Evolutionary conservation across 1,139 yeast genomes (phyloP).

Genomic region (Nadsonia commutata): DNA sequence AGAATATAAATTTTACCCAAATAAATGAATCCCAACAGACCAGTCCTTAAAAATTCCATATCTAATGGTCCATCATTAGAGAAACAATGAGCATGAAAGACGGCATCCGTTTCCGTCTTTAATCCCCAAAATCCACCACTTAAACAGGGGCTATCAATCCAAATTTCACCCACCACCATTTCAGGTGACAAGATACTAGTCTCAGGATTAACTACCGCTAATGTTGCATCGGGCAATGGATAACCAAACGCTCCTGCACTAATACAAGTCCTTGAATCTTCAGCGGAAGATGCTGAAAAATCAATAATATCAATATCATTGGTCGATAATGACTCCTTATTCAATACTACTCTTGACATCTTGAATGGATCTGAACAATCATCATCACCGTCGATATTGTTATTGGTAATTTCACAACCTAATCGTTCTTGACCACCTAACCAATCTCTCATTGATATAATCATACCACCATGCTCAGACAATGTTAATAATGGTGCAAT

Average conservation of each 20-base stretch:
- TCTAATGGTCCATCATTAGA: constrained; percentile 56
- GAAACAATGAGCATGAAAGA: constrained; percentile 69
- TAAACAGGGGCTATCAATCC: constrained; percentile 85
- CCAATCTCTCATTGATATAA: constrained; percentile 86
- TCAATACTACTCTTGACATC: constrained; percentile 60
- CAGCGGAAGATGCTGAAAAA: constrained; percentile 38
- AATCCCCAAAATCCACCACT: constrained; percentile 83
- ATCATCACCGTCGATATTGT: constrained; percentile 20
- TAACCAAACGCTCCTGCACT: constrained; percentile 87
- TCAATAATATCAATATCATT: constrained; percentile 60
- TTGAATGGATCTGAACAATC: constrained; percentile 28
- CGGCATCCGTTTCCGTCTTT: constrained; percentile 50
- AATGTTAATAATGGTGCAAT: constrained; percentile 82
- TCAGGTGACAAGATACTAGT: constrained; percentile 49
- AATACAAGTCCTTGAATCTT: constrained; percentile 34
- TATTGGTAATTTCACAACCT: constrained; percentile 24
- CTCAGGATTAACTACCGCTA: constrained; percentile 92
- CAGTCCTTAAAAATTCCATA: constrained; percentile 77
- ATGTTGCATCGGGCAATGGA: constrained; percentile 85
- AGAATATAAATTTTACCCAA: constrained; percentile 79
- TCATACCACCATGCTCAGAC: constrained; percentile 94
- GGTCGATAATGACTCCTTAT: constrained; percentile 64
- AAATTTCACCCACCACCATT: constrained; percentile 88
- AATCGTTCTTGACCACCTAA: constrained; percentile 42
- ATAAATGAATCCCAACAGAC: constrained; percentile 73